phyloP scores from a whole-genome alignment of 164 flowering plant genomes.

The Tinospora cordifolia region DNA sequence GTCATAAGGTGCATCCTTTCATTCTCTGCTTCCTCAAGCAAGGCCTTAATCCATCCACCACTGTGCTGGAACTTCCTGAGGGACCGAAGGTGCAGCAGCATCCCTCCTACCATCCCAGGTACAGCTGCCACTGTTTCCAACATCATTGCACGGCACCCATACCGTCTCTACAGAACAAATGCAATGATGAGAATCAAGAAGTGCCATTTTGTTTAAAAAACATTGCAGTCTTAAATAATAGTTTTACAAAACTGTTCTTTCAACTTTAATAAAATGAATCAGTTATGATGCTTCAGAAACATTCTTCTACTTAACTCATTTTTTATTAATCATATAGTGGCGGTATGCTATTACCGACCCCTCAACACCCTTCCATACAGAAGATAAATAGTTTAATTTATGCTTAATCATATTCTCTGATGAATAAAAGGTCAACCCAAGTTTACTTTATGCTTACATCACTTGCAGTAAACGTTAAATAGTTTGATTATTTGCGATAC shows the following conservation, averaged over 20 bases:
- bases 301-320: too few relatives aligned
- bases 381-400: neutral
- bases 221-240: too few relatives aligned
- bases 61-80: constrained; percentile 76
- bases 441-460: neutral
- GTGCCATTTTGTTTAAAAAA: neutral
- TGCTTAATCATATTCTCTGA: neutral
- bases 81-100: constrained; percentile 71
- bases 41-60: constrained; percentile 88
- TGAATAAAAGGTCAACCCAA: neutral
- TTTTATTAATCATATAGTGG: neutral
- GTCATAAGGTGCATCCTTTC: constrained; percentile 95
- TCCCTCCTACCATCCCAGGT: constrained; percentile 95
- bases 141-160: constrained; percentile 95
- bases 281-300: too few relatives aligned
- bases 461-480: neutral
- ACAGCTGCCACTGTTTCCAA: constrained; percentile 92
- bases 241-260: too few relatives aligned
- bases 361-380: too few relatives aligned
- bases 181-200: constrained; percentile 7
- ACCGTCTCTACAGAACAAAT: constrained; percentile 52
- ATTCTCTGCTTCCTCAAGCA: constrained; percentile 91
- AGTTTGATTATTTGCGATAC: neutral
- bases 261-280: too few relatives aligned
- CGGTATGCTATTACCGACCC: too few relatives aligned